Evolutionary conservation across 176 grass and related monocot genomes (phyloP).

Genomic region (Cenchrus americanus): DNA sequence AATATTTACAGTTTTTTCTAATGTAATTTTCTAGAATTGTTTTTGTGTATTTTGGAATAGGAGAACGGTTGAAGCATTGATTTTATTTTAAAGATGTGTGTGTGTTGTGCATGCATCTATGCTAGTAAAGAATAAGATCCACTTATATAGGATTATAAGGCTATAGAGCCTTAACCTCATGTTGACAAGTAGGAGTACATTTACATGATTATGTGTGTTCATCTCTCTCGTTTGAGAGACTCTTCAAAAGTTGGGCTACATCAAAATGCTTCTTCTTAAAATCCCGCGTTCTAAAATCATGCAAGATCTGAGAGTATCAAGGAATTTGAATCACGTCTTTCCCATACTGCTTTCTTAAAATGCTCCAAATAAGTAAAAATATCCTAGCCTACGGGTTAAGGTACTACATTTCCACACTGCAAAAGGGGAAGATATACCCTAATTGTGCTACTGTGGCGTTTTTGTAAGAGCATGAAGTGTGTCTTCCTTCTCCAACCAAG

Average conservation of each 20-base stretch:
- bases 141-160: background rate
- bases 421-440: slow-evolving; percentile 59
- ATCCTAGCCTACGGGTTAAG: background rate
- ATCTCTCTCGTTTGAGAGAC: background rate
- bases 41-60: no score
- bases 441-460: slow-evolving; percentile 32
- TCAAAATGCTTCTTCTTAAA: background rate
- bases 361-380: background rate
- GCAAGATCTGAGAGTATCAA: accelerated
- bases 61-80: no score
- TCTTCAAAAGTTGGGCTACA: background rate
- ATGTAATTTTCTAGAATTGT: no score
- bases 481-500: slow-evolving; percentile 37
- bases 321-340: background rate
- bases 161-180: background rate
- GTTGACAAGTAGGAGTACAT: background rate
- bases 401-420: slow-evolving; percentile 35
- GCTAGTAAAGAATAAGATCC: background rate
- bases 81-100: no score
- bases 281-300: background rate
- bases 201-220: background rate
- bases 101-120: no score
- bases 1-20: no score
- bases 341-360: no score
- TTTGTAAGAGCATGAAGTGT: slow-evolving; percentile 30